phyloP scores from a whole-genome alignment of 371 early-diverging fungal species.

The Lichtheimia corymbifera region DNA sequence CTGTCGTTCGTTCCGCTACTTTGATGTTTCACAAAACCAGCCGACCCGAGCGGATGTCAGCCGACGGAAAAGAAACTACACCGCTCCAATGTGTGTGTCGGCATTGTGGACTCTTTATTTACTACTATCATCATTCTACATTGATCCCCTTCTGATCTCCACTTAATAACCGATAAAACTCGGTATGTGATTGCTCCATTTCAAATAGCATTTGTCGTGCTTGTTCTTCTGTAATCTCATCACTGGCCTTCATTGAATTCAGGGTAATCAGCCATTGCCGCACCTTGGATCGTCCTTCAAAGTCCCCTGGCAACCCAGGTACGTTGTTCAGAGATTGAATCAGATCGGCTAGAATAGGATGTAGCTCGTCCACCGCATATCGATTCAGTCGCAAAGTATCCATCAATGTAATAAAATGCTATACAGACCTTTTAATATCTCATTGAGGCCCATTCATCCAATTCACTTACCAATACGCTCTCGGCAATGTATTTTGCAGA shows the following conservation, averaged over 20 bases:
- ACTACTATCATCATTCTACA: not conserved
- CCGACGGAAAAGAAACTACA: not conserved
- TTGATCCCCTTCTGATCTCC: conserved; percentile 35
- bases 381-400: conserved; percentile 87
- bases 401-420: conserved; percentile 92
- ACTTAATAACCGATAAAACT: conserved; percentile 63
- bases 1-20: not conserved
- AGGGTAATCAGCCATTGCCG: conserved; percentile 89
- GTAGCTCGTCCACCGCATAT: conserved; percentile 89
- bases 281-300: conserved; percentile 80
- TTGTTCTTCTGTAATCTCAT: conserved; percentile 86
- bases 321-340: conserved; percentile 88
- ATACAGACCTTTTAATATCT: not conserved
- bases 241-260: conserved; percentile 90
- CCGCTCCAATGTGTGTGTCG: not conserved
- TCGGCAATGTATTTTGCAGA: conserved; percentile 86
- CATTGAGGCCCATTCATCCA: not conserved
- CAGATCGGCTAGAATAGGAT: conserved; percentile 88
- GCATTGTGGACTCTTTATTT: not conserved
- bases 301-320: conserved; percentile 76
- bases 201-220: conserved; percentile 93
- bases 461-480: conserved; percentile 65
- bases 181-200: conserved; percentile 76
- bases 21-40: not conserved
- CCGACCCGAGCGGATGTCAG: not conserved